Percentiles rank a stretch among this genome's conserved stretches.
Conservation (phyloP, 345 rosid species). For the Murraya koenigii region DNA sequence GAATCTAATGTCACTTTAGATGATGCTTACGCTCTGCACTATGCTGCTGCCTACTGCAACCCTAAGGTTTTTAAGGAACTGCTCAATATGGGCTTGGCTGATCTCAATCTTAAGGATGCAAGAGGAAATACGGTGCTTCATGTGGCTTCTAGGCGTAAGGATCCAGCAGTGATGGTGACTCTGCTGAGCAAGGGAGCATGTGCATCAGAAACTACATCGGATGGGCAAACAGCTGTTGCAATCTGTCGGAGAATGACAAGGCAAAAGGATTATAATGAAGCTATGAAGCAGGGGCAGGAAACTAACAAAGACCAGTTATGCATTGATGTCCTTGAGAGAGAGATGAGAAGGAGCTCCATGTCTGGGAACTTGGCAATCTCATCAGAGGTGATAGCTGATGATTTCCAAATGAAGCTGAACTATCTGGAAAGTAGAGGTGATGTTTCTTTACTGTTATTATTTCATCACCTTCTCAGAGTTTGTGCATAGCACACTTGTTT, state of each 20-base stretch:
- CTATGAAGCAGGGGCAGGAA: slow-evolving; percentile 28
- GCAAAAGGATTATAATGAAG: slow-evolving; percentile 38
- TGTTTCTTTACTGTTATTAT: background rate
- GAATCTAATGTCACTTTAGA: slow-evolving; percentile 37
- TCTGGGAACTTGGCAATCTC: slow-evolving; percentile 9
- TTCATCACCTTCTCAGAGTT: background rate
- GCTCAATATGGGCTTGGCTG: slow-evolving; percentile 26
- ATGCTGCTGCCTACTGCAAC: slow-evolving; percentile 48
- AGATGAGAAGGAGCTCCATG: slow-evolving; percentile 22
- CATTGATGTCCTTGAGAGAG: slow-evolving; percentile 39
- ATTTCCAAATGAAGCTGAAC: slow-evolving; percentile 30
- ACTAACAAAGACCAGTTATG: slow-evolving; percentile 40
- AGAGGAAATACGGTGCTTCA: slow-evolving; percentile 48
- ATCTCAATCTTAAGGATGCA: slow-evolving; percentile 34
- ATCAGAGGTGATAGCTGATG: slow-evolving; percentile 21
- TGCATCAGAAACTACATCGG: slow-evolving; percentile 29
- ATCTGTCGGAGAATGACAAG: slow-evolving; percentile 42
- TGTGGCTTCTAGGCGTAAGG: slow-evolving; percentile 45
- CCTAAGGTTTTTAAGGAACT: slow-evolving; percentile 42
- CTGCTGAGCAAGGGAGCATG: slow-evolving; percentile 37
- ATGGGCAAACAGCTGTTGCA: slow-evolving; percentile 38
- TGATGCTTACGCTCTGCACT: slow-evolving; percentile 45
- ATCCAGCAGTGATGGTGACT: slow-evolving; percentile 30
- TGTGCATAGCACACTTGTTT: background rate
- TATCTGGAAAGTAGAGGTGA: slow-evolving; percentile 50